phyloP scores from a whole-genome alignment of 805 yeast species.

The Saturnispora zaruensis region DNA sequence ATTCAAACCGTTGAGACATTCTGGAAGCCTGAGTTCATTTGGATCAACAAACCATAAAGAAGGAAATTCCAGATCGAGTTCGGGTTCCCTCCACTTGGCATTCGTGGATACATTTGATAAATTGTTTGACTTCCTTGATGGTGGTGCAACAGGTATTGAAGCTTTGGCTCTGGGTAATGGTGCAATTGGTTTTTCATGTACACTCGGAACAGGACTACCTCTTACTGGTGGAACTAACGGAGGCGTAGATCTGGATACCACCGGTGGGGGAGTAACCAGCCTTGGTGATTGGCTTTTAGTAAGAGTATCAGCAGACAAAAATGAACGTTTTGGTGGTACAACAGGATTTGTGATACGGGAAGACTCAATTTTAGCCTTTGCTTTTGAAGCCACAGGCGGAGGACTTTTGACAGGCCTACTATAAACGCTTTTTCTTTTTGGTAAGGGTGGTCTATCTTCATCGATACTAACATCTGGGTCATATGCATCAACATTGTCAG shows the following conservation, averaged over 20 bases:
- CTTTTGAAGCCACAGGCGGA: constrained; percentile 7
- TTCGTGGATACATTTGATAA: too few species aligned
- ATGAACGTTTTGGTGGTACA: constrained; percentile 5
- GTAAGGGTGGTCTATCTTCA: constrained; percentile 24
- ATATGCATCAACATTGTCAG: constrained; percentile 16
- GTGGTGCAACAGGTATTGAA: constrained; percentile 14
- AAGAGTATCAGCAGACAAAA: not conserved
- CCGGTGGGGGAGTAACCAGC: constrained; percentile 5
- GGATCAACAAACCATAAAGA: constrained; percentile 40
- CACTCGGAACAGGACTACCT: not conserved
- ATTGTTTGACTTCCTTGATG: constrained; percentile 12
- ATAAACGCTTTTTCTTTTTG: constrained; percentile 15
- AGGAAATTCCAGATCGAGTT: constrained; percentile 34
- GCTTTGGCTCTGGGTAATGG: constrained; percentile 27
- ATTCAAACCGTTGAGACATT: constrained; percentile 30
- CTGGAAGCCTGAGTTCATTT: constrained; percentile 29
- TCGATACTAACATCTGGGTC: constrained; percentile 12
- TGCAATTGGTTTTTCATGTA: constrained; percentile 24
- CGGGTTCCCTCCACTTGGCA: constrained; percentile 27
- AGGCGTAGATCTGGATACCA: constrained; percentile 13
- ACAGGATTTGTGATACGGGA: constrained; percentile 10
- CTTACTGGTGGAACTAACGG: constrained; percentile 13
- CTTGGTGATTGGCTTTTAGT: not conserved
- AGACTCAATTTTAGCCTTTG: constrained; percentile 7
- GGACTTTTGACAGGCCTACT: constrained; percentile 4